A percentile compares a stretch with the other conserved stretches of the same genome.
Conservation (phyloP, 805 yeast species). For the Kodamaea leandrae region DNA sequence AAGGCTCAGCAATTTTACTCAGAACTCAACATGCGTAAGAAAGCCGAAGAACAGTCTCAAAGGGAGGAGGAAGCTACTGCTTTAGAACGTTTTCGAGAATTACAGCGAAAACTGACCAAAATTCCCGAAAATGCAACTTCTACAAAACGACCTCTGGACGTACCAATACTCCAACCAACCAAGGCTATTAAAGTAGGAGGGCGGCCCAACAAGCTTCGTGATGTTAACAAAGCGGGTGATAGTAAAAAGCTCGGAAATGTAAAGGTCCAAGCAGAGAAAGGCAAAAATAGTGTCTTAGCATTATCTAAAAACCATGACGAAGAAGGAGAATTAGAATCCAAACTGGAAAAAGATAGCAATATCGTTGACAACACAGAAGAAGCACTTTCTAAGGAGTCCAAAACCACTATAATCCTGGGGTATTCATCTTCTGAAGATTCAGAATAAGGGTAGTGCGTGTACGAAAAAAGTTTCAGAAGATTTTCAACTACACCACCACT, state of each 20-base stretch:
- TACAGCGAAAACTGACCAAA: background rate
- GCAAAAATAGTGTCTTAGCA: too few relatives aligned
- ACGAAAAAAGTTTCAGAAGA: background rate
- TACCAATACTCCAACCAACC: too few relatives aligned
- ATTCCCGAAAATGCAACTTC: background rate
- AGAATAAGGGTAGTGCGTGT: constrained; percentile 1
- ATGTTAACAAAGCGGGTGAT: too few relatives aligned
- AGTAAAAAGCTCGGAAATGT: too few relatives aligned
- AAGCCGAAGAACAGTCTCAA: constrained; percentile 19
- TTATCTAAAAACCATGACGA: too few relatives aligned
- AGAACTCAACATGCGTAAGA: constrained; percentile 19
- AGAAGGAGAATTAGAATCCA: too few relatives aligned
- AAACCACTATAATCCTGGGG: background rate
- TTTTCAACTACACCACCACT: background rate
- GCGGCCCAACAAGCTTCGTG: too few relatives aligned
- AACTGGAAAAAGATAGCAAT: too few relatives aligned
- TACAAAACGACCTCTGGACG: background rate
- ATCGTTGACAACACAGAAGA: too few relatives aligned
- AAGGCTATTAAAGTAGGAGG: too few relatives aligned
- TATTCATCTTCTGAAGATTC: constrained; percentile 1
- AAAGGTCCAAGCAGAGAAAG: too few relatives aligned
- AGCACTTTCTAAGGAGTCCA: too few relatives aligned
- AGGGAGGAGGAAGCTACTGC: constrained; percentile 10
- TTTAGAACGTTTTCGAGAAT: constrained; percentile 2
- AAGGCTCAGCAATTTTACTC: constrained; percentile 37